Evolutionary conservation across 345 rosid species (phyloP), one percentile per base, ranked within the genome.

Genomic region (Mangifera indica): DNA sequence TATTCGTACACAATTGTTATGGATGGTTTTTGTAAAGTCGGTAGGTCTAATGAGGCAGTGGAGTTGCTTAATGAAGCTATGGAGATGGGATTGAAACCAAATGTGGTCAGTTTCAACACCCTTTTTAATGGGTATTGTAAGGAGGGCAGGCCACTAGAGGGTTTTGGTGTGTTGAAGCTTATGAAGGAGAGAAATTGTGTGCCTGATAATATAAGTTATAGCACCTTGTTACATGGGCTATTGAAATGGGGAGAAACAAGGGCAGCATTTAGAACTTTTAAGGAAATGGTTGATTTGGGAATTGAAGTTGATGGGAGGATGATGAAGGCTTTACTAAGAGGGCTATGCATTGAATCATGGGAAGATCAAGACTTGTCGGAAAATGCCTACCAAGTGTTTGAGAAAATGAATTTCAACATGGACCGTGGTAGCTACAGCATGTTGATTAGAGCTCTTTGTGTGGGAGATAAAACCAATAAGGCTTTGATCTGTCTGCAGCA

Each of bases 21-120:
- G 95, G 87, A 85, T 81, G 95, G 95, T 22, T 87, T 87, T 40
- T 87, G 95, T 42, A 87, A 87, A 67, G 95, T 87, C 67, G 95
- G 95, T 32, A 77, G 95, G 67, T 74, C 95, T 18, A 80, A 79
- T 61, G 95, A 89, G 61, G 90, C 95, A 10, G 71, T 68, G 87
- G 92, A 82, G 64, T 67, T 89, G 76, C 88, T 89, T 17, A 52
- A 79, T 53, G 89, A 87, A 62, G 89, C 92, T 66, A 3, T 83
- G 13, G 58, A 71, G 75, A 67, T 40, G 63, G 87, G 88, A 37
- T 70, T 87, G 81, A 60, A 45, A 10, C 90, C 90, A 18, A 84
- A 14, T 77, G 87, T 72, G 32, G 78, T 86, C 72, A 83, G 85
- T 72, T 87, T 79, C 52, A 90, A 87, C 70, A 81, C 90, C 49